Conservation (phyloP, 2,329 filamentous ascomycete genomes). For the Aspergillus quadricinctus region DNA sequence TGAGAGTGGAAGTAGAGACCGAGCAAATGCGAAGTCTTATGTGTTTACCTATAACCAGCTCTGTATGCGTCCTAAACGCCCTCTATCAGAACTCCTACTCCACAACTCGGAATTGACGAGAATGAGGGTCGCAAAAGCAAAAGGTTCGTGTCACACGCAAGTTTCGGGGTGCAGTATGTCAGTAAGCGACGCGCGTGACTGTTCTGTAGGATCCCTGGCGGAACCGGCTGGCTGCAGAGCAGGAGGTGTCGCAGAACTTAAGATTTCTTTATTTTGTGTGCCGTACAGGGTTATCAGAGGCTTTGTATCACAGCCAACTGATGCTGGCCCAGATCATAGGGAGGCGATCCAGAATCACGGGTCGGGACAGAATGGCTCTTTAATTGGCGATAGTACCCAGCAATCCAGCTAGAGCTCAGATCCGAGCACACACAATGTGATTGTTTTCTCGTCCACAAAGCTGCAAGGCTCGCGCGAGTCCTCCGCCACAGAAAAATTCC, state of each 20-base stretch:
- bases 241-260: neutral
- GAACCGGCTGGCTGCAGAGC: constrained; percentile 9
- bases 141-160: neutral
- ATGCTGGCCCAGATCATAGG: neutral
- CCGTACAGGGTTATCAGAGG: neutral
- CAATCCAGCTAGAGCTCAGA: neutral
- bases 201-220: constrained; percentile 2
- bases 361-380: neutral
- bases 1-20: neutral
- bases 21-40: neutral
- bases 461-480: neutral
- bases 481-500: neutral
- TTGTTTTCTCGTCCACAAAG: neutral
- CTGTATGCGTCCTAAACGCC: neutral
- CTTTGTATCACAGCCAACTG: neutral
- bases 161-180: neutral
- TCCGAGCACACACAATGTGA: neutral
- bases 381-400: neutral
- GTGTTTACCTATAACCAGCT: neutral
- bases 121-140: neutral
- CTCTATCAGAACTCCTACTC: neutral
- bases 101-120: neutral
- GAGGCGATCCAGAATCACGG: neutral
- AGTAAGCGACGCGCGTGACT: neutral
- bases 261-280: neutral